phyloP scores from a whole-genome alignment of 1,284 basidiomycete genomes.

The Fomitopsis schrenkii region DNA sequence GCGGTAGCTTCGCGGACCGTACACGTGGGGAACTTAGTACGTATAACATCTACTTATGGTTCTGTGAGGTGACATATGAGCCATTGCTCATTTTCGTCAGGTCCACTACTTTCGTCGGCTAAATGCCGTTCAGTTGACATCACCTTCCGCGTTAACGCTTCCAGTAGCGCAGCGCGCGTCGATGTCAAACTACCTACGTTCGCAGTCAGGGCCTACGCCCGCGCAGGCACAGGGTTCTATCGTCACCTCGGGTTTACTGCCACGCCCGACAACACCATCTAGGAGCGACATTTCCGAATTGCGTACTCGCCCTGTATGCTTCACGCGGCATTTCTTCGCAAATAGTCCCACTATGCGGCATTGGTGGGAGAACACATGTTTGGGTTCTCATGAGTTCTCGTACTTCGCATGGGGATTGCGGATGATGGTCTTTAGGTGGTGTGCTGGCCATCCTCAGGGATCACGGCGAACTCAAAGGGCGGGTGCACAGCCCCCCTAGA shows the following conservation, averaged over 20 bases:
- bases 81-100: not conserved
- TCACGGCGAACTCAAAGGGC: constrained; percentile 4
- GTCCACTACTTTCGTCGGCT: not conserved
- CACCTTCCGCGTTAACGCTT: not conserved
- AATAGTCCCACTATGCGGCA: not conserved
- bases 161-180: not conserved
- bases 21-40: not conserved
- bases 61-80: not conserved
- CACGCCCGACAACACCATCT: not conserved
- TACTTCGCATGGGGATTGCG: not conserved
- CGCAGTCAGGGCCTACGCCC: not conserved
- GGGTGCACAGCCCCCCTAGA: not conserved
- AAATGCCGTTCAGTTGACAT: not conserved
- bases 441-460: not conserved
- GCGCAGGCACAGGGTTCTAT: not conserved
- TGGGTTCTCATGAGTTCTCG: not conserved
- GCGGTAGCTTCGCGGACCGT: not conserved
- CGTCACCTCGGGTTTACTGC: not conserved
- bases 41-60: not conserved
- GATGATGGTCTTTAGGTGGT: not conserved
- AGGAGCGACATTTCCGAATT: not conserved
- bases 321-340: not conserved
- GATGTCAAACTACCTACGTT: not conserved
- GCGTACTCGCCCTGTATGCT: not conserved
- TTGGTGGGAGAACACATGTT: not conserved